Evolutionary conservation across 208 protist genomes (phyloP).

Genomic region (Wallacemonas collosoma): DNA sequence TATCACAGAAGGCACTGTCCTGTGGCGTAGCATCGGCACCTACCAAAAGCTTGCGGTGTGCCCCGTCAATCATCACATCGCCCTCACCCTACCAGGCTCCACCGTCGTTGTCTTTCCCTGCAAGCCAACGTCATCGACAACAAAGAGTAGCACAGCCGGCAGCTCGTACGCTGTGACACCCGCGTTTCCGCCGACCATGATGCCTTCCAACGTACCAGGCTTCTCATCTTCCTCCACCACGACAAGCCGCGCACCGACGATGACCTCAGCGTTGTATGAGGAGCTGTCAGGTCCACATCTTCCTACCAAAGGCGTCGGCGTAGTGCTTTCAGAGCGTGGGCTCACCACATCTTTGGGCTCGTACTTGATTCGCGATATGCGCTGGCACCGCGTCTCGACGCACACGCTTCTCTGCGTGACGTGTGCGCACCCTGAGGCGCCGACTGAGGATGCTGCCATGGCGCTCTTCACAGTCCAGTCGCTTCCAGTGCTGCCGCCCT

Average conservation of each 20-base stretch:
- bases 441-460: slow-evolving; percentile 33
- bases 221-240: background rate
- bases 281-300: slow-evolving; percentile 5
- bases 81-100: slow-evolving; percentile 52
- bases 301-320: slow-evolving; percentile 10
- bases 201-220: slow-evolving; percentile 11
- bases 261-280: background rate
- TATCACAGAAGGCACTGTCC: slow-evolving; percentile 29
- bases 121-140: slow-evolving; percentile 1
- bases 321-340: slow-evolving; percentile 44
- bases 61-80: slow-evolving; percentile 61
- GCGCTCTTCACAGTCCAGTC: slow-evolving; percentile 75
- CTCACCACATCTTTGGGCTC: slow-evolving; percentile 56
- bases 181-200: slow-evolving; percentile 33
- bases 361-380: slow-evolving; percentile 49
- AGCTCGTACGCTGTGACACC: slow-evolving; percentile 26
- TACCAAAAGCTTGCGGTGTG: slow-evolving; percentile 73
- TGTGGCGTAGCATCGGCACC: slow-evolving; percentile 66
- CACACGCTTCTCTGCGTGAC: slow-evolving; percentile 81
- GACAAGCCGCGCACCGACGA: background rate
- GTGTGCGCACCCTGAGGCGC: slow-evolving; percentile 42
- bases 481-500: slow-evolving; percentile 31
- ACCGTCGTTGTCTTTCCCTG: slow-evolving; percentile 68
- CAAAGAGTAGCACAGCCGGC: background rate
- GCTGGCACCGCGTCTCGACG: slow-evolving; percentile 64